Percentiles rank a stretch among this genome's conserved stretches.
These are phyloP conservation scores for Thermothielavioides terrestris DNA, from an alignment of 495 filamentous ascomycete species.

Conservation along the genomic window DNA sequence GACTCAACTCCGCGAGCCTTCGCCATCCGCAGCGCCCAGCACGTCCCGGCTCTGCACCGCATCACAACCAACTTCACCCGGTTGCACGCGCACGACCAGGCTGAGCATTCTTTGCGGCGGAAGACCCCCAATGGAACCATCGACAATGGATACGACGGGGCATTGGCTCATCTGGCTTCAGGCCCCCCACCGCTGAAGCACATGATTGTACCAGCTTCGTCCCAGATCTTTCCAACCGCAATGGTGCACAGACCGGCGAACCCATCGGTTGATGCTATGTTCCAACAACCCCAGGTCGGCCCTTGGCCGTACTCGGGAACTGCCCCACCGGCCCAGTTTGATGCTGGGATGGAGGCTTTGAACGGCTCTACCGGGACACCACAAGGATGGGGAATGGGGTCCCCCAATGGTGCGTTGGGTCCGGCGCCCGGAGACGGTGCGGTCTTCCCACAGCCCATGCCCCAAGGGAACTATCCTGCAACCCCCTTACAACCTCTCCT, in stretches of 20 bases:
- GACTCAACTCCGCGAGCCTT: slow-evolving; percentile 28
- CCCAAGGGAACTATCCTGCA: slow-evolving; percentile 31
- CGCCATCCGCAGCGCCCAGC: slow-evolving; percentile 34
- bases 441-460: slow-evolving; percentile 18
- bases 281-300: slow-evolving; percentile 6
- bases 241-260: slow-evolving; percentile 13
- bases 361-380: slow-evolving; percentile 5
- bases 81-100: slow-evolving; percentile 29
- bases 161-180: slow-evolving; percentile 61
- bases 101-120: slow-evolving; percentile 75
- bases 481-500: slow-evolving; percentile 57
- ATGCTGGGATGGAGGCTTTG: slow-evolving; percentile 7
- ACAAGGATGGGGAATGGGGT: slow-evolving; percentile 18
- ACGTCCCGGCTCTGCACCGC: slow-evolving; percentile 24
- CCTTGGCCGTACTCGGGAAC: slow-evolving; percentile 18
- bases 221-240: slow-evolving; percentile 32
- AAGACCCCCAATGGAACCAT: slow-evolving; percentile 94
- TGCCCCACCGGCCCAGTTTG: slow-evolving; percentile 3
- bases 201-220: slow-evolving; percentile 58
- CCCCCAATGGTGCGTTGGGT: slow-evolving; percentile 6
- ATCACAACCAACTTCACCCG: slow-evolving; percentile 26
- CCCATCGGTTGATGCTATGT: slow-evolving; percentile 3
- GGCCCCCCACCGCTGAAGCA: slow-evolving; percentile 80
- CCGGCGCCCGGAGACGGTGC: slow-evolving; percentile 9
- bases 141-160: slow-evolving; percentile 89